phyloP scores from a whole-genome alignment of 192 early-diverging fungal genomes.

The Chytriomyces sp. region DNA sequence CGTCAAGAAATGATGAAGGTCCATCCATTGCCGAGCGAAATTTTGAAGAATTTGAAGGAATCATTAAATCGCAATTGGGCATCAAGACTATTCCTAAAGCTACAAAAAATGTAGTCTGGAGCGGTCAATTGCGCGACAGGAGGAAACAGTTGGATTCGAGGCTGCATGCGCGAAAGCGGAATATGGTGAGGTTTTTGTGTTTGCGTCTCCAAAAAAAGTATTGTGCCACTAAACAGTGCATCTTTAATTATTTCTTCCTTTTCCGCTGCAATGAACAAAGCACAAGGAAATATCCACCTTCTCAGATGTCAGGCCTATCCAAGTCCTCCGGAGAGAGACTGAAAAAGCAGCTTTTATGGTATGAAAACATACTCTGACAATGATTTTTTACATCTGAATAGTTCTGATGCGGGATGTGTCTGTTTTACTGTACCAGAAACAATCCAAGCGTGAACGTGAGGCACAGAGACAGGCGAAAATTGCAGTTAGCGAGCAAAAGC shows the following conservation, averaged over 20 bases:
- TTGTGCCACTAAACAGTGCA: too few relatives aligned
- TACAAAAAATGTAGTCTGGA: background rate
- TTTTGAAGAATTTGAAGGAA: background rate
- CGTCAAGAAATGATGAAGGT: background rate
- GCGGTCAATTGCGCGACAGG: constrained; percentile 7
- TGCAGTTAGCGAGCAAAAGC: constrained; percentile 8
- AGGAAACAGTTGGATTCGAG: constrained; percentile 12
- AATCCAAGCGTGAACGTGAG: background rate
- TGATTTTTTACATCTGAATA: background rate
- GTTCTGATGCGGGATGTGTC: background rate
- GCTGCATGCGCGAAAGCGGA: constrained; percentile 7
- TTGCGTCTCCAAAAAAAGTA: background rate
- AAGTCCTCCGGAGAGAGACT: constrained; percentile 9
- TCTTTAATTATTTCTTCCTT: too few relatives aligned
- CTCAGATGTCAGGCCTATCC: constrained; percentile 2
- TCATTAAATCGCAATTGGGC: constrained; percentile 7
- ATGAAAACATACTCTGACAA: background rate
- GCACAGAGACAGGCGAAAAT: constrained; percentile 17
- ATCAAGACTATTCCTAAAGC: constrained; percentile 2
- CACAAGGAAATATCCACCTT: constrained; percentile 19
- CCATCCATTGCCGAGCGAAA: constrained; percentile 14
- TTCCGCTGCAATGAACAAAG: background rate
- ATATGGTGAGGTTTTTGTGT: background rate
- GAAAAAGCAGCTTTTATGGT: constrained; percentile 10
- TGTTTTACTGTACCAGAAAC: background rate